Percentiles rank a stretch among this genome's conserved stretches.
These are phyloP conservation scores for Hortiboletus campestris DNA, from an alignment of 768 basidiomycete genomes.

Conservation along the genomic window DNA sequence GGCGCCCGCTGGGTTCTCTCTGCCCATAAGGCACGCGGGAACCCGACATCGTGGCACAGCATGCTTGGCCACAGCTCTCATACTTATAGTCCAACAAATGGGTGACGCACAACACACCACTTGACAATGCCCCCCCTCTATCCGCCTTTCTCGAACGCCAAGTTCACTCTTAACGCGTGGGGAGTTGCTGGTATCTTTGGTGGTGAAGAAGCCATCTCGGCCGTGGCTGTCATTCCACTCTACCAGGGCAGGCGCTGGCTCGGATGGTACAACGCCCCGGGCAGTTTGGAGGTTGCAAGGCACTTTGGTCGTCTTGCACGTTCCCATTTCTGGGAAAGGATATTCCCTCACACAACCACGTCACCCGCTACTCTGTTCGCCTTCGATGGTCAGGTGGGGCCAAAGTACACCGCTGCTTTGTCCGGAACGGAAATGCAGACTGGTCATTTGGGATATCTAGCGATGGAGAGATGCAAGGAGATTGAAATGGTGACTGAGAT, in stretches of 20 bases:
- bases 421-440: constrained; percentile 31
- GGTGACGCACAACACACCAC: neutral
- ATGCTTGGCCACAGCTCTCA: too few species aligned
- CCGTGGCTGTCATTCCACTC: constrained; percentile 31
- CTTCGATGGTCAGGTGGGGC: constrained; percentile 26
- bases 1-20: neutral
- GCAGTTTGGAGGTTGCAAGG: constrained; percentile 31
- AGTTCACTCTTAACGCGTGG: constrained; percentile 26
- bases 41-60: neutral
- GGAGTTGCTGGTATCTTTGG: constrained; percentile 36
- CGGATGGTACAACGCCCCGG: constrained; percentile 37
- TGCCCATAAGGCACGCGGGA: neutral
- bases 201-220: constrained; percentile 32
- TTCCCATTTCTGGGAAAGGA: constrained; percentile 23
- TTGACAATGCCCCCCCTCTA: constrained; percentile 14
- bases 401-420: constrained; percentile 22
- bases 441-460: constrained; percentile 29
- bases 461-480: constrained; percentile 19
- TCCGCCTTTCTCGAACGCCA: constrained; percentile 4
- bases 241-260: constrained; percentile 29
- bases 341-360: constrained; percentile 24
- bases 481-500: neutral
- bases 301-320: constrained; percentile 27
- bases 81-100: neutral
- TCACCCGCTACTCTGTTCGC: constrained; percentile 24